phyloP scores from a whole-genome alignment of 768 basidiomycete species.

The Glaciozyma antarctica region DNA sequence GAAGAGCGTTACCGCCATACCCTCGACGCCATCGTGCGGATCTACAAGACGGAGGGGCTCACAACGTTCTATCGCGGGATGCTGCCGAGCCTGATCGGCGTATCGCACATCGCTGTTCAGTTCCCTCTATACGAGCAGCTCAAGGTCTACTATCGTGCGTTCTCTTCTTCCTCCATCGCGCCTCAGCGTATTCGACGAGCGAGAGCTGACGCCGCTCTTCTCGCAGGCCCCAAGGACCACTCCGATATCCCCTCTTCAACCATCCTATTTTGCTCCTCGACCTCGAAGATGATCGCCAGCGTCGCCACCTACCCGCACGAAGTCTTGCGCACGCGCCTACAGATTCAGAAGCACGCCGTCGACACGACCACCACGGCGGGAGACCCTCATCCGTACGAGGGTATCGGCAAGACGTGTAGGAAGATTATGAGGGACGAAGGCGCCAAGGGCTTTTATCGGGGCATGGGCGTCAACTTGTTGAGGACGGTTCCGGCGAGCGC shows the following conservation, averaged over 20 bases:
- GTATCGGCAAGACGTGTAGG: slow-evolving; percentile 62
- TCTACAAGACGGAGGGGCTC: slow-evolving; percentile 78
- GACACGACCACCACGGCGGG: slow-evolving; percentile 5
- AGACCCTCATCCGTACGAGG: slow-evolving; percentile 38
- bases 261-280: slow-evolving; percentile 83
- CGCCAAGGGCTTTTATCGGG: slow-evolving; percentile 82
- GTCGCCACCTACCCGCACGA: slow-evolving; percentile 96
- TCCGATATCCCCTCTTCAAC: slow-evolving; percentile 47
- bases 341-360: slow-evolving; percentile 48
- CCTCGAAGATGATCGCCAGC: slow-evolving; percentile 91
- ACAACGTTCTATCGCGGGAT: slow-evolving; percentile 90
- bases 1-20: slow-evolving; percentile 72
- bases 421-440: slow-evolving; percentile 73
- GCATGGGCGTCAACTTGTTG: slow-evolving; percentile 83
- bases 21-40: slow-evolving; percentile 74
- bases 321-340: slow-evolving; percentile 93
- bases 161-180: not conserved
- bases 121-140: slow-evolving; percentile 93
- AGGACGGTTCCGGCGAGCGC: slow-evolving; percentile 94
- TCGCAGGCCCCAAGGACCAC: slow-evolving; percentile 36
- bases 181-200: not conserved
- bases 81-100: slow-evolving; percentile 83
- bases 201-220: not conserved
- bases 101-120: slow-evolving; percentile 90
- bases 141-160: slow-evolving; percentile 76